phyloP scores from a whole-genome alignment of 208 protist genomes.

The Crithidia brevicula region DNA sequence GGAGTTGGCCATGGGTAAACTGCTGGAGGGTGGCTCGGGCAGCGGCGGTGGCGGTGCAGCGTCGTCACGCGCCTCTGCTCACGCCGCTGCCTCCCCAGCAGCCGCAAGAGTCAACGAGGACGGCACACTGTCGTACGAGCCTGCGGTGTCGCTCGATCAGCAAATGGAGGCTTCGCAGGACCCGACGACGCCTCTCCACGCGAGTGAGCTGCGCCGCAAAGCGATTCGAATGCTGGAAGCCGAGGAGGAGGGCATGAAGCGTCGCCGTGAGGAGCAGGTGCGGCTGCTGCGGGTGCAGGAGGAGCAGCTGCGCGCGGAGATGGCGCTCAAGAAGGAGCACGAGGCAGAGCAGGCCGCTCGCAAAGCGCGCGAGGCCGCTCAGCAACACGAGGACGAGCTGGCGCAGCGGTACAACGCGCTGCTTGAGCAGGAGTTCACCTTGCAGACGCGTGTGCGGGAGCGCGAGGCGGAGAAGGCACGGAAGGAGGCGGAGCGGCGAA shows the following conservation, averaged over 20 bases:
- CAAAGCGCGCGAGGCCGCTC: conserved; percentile 36
- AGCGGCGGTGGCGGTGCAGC: not conserved
- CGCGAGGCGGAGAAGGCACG: conserved; percentile 29
- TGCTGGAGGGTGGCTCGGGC: conserved; percentile 5
- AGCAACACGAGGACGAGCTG: conserved; percentile 37
- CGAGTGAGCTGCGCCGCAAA: conserved; percentile 53
- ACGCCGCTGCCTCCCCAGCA: not conserved
- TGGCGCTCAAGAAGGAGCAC: conserved; percentile 56
- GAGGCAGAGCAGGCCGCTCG: conserved; percentile 55
- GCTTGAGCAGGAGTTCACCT: conserved; percentile 38
- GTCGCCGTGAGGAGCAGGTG: conserved; percentile 42
- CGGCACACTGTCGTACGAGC: conserved; percentile 31
- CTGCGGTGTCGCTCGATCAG: conserved; percentile 20
- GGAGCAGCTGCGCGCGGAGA: conserved; percentile 35
- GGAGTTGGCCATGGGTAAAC: conserved; percentile 47
- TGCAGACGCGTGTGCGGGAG: conserved; percentile 44
- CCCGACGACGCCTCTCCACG: not conserved
- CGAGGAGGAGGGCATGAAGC: conserved; percentile 57
- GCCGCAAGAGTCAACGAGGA: conserved; percentile 15
- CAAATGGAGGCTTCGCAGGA: conserved; percentile 7
- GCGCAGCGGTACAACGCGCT: conserved; percentile 42
- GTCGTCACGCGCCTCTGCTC: not conserved
- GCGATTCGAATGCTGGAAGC: conserved; percentile 79
- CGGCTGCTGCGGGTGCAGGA: conserved; percentile 42
- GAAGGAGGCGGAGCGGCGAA: conserved; percentile 42